phyloP scores from a whole-genome alignment of 805 yeast species.

The Candida parachauliodes region DNA sequence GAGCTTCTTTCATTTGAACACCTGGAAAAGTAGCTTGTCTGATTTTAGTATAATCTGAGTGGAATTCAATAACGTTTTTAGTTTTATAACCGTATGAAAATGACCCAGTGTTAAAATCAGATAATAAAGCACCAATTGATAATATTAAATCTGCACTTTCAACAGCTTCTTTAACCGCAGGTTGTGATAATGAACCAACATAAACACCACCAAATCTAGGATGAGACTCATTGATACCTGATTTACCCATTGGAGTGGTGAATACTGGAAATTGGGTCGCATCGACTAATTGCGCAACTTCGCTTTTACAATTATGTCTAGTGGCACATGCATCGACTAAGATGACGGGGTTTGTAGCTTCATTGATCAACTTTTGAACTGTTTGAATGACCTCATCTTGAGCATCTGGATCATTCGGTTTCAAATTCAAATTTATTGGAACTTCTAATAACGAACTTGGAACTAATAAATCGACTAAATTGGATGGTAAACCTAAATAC shows the following conservation, averaged over 20 bases:
- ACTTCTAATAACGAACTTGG: conserved; percentile 54
- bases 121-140: conserved; percentile 77
- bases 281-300: conserved; percentile 59
- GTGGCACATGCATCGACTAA: conserved; percentile 86
- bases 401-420: conserved; percentile 32
- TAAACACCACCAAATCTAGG: conserved; percentile 81
- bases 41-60: conserved; percentile 70
- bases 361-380: conserved; percentile 47
- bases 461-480: conserved; percentile 65
- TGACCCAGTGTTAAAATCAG: conserved; percentile 90
- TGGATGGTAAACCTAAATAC: conserved; percentile 79
- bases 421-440: conserved; percentile 59
- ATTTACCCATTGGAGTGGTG: conserved; percentile 90
- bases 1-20: conserved; percentile 59
- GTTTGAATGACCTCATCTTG: conserved; percentile 35
- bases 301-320: conserved; percentile 67
- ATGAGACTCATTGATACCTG: conserved; percentile 67
- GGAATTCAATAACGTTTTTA: conserved; percentile 73
- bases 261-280: conserved; percentile 76
- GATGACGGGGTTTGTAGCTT: conserved; percentile 67
- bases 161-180: conserved; percentile 36
- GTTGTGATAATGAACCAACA: conserved; percentile 71
- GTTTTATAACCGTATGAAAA: conserved; percentile 74
- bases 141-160: conserved; percentile 60
- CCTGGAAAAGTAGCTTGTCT: conserved; percentile 68